Conservation (phyloP, 78 protist species). For the Dictyostelium capitatum region DNA sequence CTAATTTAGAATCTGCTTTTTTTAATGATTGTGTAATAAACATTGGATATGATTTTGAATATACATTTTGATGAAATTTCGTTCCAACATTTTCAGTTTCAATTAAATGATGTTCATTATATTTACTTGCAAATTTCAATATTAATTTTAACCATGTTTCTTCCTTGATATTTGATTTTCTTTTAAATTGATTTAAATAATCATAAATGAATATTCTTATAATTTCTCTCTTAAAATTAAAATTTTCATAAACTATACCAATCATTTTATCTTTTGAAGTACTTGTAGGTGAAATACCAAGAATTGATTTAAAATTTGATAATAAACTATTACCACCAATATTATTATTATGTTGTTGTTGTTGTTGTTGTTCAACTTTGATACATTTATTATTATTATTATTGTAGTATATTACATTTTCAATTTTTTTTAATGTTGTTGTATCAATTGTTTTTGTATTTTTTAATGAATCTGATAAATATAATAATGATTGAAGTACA, state of each 20-base stretch:
- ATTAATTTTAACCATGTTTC: background rate
- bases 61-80: too few relatives aligned
- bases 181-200: background rate
- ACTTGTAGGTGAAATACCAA: too few relatives aligned
- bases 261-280: too few relatives aligned
- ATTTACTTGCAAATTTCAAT: background rate
- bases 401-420: background rate
- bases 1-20: background rate
- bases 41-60: background rate
- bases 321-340: background rate
- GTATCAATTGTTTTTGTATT: background rate
- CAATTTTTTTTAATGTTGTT: background rate
- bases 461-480: background rate
- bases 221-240: background rate
- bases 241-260: background rate
- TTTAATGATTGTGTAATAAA: background rate
- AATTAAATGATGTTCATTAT: background rate
- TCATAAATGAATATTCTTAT: background rate
- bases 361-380: background rate
- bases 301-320: background rate
- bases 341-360: background rate
- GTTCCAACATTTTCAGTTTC: too few relatives aligned
- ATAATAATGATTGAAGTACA: background rate
- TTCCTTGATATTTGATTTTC: background rate
- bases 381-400: background rate